A percentile compares a stretch with the other conserved stretches of the same genome.
These are phyloP conservation scores for Bocquillonia castaneifolia DNA, from an alignment of 441 rosid genomes.

Conservation along the genomic window DNA sequence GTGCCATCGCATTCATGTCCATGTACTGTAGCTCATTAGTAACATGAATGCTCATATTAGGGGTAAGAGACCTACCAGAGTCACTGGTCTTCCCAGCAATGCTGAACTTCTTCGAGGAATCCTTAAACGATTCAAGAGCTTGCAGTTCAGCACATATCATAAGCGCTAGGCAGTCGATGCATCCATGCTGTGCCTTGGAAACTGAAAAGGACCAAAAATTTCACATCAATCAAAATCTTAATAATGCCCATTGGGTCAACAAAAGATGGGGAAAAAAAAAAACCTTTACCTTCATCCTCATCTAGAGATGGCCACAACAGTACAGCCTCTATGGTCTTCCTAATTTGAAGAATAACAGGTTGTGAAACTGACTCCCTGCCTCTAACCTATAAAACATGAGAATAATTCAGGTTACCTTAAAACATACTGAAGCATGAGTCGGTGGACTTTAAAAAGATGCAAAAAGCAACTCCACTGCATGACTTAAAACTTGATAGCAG, in stretches of 20 bases:
- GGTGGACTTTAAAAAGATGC: background rate
- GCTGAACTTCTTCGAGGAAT: constrained; percentile 26
- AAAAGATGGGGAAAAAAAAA: constrained; percentile 20
- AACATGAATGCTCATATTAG: constrained; percentile 13
- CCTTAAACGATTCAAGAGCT: constrained; percentile 39
- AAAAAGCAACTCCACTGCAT: background rate
- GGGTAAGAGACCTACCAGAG: constrained; percentile 33
- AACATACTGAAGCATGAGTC: constrained; percentile 6
- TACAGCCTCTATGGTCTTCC: constrained; percentile 48
- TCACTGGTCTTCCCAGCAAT: constrained; percentile 28
- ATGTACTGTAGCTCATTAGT: background rate
- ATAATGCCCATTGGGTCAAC: constrained; percentile 8
- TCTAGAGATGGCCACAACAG: constrained; percentile 70
- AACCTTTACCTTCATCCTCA: constrained; percentile 56
- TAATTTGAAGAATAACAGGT: constrained; percentile 45
- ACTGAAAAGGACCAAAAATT: constrained; percentile 39
- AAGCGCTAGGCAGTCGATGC: constrained; percentile 86
- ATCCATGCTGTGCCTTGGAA: constrained; percentile 86
- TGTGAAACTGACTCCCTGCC: constrained; percentile 51
- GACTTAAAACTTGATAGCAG: constrained; percentile 9
- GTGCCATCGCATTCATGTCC: no score
- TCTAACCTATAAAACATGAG: constrained; percentile 44
- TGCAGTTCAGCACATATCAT: constrained; percentile 76
- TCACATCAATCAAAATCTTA: constrained; percentile 14
- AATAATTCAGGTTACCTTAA: constrained; percentile 23